Evolutionary conservation across 345 rosid genomes (phyloP), one percentile per base, ranked within the genome.

Genomic region (Gossypium raimondii): DNA sequence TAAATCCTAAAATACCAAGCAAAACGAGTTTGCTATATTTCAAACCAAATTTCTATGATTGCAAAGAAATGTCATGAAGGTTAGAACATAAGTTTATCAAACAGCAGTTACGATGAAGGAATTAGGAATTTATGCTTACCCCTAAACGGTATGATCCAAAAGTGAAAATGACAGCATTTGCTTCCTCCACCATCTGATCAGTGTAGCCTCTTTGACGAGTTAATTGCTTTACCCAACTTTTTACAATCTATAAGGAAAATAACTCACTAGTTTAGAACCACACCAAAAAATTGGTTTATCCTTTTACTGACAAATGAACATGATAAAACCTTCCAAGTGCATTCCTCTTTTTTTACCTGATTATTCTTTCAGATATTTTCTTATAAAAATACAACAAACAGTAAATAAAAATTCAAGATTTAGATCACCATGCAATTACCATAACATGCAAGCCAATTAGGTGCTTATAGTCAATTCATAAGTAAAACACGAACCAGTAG

Each of bases 71-170:
- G 38, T 9, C 12, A 5, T 7, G 25, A 50, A 70, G 6, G 16
- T 51, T 51, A 25, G 10, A 68, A 69, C 22, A 50, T 3, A 51
- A 29, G 58, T 16, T 11, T 2, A 25, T 50, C 44, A 47, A 70
- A 29, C 2, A 29, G 20, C 44, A 24, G 45, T 52, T 68, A 29
- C 11, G 45, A 29, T 29, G 41, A 51, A 52, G 60, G 60, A 70
- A 52, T 16, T 41, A 41, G 38, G 64, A 76, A 24, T 14, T 47
- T 5, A 73, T 65, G 79, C 95, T 75, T 88, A 95, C 99, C 79
- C 98, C 98, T 67, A 95, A 91, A 5, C 93, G 79, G 78, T 92
- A 95, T 80, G 99, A 95, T 29, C 98, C 99, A 82, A 95, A 92
- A 72, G 99, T 95, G 70, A 89, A 89, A 78, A 95, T 86, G 22